Percentiles rank a stretch among this genome's conserved stretches.
Conservation (phyloP, 345 rosid species). For the Acer campestre region DNA sequence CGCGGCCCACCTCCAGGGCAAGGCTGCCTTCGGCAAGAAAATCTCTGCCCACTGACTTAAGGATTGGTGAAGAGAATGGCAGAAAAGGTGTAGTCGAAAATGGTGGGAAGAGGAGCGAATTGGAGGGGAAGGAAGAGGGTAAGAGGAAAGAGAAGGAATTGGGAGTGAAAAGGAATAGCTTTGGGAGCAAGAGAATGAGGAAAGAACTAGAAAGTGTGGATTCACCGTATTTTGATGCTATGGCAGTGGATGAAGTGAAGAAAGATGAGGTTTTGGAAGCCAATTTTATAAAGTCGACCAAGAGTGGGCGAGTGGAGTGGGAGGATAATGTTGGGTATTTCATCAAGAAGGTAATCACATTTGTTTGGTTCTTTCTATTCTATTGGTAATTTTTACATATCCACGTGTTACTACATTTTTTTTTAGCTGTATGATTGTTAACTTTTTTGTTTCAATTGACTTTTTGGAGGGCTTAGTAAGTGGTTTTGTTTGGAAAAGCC, state of each 20-base stretch:
- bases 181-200: conserved; percentile 83
- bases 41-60: conserved; percentile 64
- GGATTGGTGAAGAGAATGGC: conserved; percentile 37
- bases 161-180: conserved; percentile 51
- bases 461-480: not conserved
- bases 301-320: conserved; percentile 50
- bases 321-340: conserved; percentile 76
- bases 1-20: conserved; percentile 82
- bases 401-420: not conserved
- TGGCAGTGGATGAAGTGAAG: conserved; percentile 29
- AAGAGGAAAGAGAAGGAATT: conserved; percentile 76
- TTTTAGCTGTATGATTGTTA: not conserved
- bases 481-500: not conserved
- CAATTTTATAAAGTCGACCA: conserved; percentile 19
- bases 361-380: not conserved
- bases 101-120: conserved; percentile 18
- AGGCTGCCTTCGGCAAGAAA: conserved; percentile 80
- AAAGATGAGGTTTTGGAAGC: conserved; percentile 4
- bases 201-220: conserved; percentile 45
- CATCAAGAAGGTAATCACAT: conserved; percentile 68
- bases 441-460: not conserved
- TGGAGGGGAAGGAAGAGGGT: conserved; percentile 49
- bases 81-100: conserved; percentile 22
- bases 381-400: not conserved
- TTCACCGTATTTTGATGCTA: conserved; percentile 55